These are phyloP conservation scores for Rhizopogon sp. DNA, from an alignment of 768 basidiomycete genomes.

Conservation along the genomic window DNA sequence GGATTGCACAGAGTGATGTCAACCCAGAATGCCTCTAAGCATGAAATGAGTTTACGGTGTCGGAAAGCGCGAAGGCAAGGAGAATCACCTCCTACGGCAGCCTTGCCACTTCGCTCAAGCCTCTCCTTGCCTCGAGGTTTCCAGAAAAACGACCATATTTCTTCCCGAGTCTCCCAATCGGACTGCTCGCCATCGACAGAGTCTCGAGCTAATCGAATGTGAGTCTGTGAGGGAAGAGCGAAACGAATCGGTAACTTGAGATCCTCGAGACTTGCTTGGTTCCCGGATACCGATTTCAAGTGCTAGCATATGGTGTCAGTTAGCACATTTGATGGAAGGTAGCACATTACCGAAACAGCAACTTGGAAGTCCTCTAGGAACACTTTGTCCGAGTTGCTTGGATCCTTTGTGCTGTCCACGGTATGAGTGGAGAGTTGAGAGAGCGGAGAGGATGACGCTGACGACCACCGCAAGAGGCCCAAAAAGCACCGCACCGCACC, in stretches of 20 bases:
- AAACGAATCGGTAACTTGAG: slow-evolving; percentile 65
- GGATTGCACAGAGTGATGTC: slow-evolving; percentile 71
- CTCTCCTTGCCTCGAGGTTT: slow-evolving; percentile 47
- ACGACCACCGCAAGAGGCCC: slow-evolving; percentile 54
- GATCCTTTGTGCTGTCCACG: slow-evolving; percentile 25
- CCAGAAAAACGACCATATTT: slow-evolving; percentile 61
- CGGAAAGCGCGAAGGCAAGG: background rate
- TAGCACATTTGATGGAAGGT: background rate
- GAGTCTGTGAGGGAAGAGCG: slow-evolving; percentile 52
- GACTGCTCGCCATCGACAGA: slow-evolving; percentile 34
- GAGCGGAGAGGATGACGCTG: slow-evolving; percentile 11
- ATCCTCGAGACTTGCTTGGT: slow-evolving; percentile 35
- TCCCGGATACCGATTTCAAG: slow-evolving; percentile 53
- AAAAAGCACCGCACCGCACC: slow-evolving; percentile 79
- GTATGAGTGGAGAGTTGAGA: slow-evolving; percentile 13
- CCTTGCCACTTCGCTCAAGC: slow-evolving; percentile 52
- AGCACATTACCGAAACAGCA: slow-evolving; percentile 66
- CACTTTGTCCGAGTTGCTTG: slow-evolving; percentile 51
- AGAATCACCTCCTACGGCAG: slow-evolving; percentile 55
- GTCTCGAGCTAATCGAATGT: slow-evolving; percentile 53
- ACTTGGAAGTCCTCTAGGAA: slow-evolving; percentile 86
- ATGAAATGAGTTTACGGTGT: slow-evolving; percentile 3
- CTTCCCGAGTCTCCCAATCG: slow-evolving; percentile 64
- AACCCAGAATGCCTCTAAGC: slow-evolving; percentile 70
- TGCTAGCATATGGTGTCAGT: slow-evolving; percentile 46